phyloP scores from a whole-genome alignment of 2,329 filamentous ascomycete genomes.

The Paecilomyces sp. region DNA sequence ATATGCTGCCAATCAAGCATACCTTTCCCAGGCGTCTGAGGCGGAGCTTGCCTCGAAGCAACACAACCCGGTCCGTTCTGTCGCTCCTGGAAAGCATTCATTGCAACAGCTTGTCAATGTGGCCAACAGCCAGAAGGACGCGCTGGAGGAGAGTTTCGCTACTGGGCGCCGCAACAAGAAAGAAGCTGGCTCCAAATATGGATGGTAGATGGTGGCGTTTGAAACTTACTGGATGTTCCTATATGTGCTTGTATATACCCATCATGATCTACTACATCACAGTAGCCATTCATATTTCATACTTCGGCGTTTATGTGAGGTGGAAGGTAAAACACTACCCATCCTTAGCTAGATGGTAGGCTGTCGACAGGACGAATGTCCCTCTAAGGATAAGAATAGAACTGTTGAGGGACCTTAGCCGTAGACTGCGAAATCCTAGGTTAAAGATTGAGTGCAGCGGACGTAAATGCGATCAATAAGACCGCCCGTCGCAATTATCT shows the following conservation, averaged over 20 bases:
- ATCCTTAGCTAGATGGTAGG: background rate
- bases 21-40: slow-evolving; percentile 63
- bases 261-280: background rate
- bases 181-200: slow-evolving; percentile 76
- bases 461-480: no score
- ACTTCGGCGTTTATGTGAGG: background rate
- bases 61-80: slow-evolving; percentile 74
- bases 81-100: slow-evolving; percentile 84
- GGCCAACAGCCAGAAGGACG: slow-evolving; percentile 74
- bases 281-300: background rate
- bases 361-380: background rate
- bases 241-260: background rate
- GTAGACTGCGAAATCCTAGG: background rate
- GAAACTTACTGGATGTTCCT: background rate
- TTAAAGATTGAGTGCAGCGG: no score
- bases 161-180: slow-evolving; percentile 69
- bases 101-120: slow-evolving; percentile 80
- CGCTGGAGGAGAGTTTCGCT: slow-evolving; percentile 87
- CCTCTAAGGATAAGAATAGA: background rate
- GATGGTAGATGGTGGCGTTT: slow-evolving; percentile 52
- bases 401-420: background rate
- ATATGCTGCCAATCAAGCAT: slow-evolving; percentile 74
- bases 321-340: background rate
- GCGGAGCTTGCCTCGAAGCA: slow-evolving; percentile 41
- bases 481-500: background rate